A percentile compares a stretch with the other conserved stretches of the same genome.
Conservation (phyloP, 2,329 filamentous ascomycete species). For the Trichoderma asperellum region DNA sequence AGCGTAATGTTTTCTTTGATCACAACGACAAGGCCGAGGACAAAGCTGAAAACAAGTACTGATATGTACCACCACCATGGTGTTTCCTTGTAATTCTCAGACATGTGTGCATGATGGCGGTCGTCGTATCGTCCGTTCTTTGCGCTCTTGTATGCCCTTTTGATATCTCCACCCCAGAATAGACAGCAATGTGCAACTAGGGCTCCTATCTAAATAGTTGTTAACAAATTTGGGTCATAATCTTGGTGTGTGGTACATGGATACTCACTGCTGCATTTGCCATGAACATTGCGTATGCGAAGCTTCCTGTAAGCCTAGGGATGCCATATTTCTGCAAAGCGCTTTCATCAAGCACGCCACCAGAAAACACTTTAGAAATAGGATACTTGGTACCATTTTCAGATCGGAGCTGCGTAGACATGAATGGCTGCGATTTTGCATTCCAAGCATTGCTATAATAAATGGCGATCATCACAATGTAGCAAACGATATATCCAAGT, state of each 20-base stretch:
- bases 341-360: constrained; percentile 47
- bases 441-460: constrained; percentile 57
- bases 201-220: constrained; percentile 54
- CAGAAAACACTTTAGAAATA: constrained; percentile 45
- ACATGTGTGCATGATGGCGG: constrained; percentile 57
- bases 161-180: constrained; percentile 61
- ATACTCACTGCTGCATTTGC: constrained; percentile 57
- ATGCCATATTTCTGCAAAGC: constrained; percentile 50
- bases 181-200: constrained; percentile 55
- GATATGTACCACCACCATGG: constrained; percentile 44
- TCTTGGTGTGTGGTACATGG: neutral
- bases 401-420: constrained; percentile 54
- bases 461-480: constrained; percentile 53
- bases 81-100: constrained; percentile 54
- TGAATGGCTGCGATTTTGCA: constrained; percentile 54
- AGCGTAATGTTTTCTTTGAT: constrained; percentile 44
- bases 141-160: constrained; percentile 46
- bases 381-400: constrained; percentile 49
- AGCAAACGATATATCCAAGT: constrained; percentile 53
- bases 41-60: constrained; percentile 40
- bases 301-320: constrained; percentile 53
- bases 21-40: constrained; percentile 42
- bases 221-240: neutral
- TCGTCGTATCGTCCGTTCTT: constrained; percentile 50
- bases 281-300: constrained; percentile 59